Percentiles rank a stretch among this genome's conserved stretches.
Evolutionary conservation across 2,329 filamentous ascomycete genomes (phyloP).

Genomic region (Chlorencoelia australis): DNA sequence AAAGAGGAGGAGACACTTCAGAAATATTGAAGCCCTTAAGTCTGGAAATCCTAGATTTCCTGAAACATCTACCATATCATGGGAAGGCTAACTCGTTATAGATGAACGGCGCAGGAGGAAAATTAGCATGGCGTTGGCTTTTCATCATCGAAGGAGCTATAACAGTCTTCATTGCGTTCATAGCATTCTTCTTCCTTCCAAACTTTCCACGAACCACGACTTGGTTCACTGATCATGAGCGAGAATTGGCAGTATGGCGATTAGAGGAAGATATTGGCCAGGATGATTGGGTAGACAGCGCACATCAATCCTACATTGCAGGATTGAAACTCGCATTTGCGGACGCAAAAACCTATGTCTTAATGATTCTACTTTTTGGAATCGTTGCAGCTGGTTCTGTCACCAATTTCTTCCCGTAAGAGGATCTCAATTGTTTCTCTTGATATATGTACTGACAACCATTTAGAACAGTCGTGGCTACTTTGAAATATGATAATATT

Average conservation of each 20-base stretch:
- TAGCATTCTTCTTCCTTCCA: constrained; percentile 48
- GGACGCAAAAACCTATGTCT: constrained; percentile 39
- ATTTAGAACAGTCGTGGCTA: constrained; percentile 50
- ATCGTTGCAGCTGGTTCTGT: constrained; percentile 48
- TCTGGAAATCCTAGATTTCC: too few relatives aligned
- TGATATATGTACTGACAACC: constrained; percentile 27
- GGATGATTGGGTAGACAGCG: constrained; percentile 8
- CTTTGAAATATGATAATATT: constrained; percentile 52
- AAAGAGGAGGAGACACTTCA: too few relatives aligned
- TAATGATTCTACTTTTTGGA: constrained; percentile 37
- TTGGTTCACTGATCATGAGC: constrained; percentile 48
- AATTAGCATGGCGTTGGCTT: constrained; percentile 54
- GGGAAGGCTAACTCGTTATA: too few relatives aligned
- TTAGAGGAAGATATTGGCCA: constrained; percentile 49
- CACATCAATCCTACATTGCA: constrained; percentile 21
- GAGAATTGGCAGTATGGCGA: constrained; percentile 47
- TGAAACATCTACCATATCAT: too few relatives aligned
- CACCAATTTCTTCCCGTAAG: constrained; percentile 54
- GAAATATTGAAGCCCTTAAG: too few relatives aligned
- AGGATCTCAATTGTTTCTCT: constrained; percentile 26
- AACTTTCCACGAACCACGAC: constrained; percentile 53
- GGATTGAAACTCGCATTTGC: constrained; percentile 41
- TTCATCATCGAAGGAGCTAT: constrained; percentile 63
- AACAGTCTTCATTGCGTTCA: constrained; percentile 50
- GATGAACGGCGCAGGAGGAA: constrained; percentile 46